A percentile compares a stretch with the other conserved stretches of the same genome.
Evolutionary conservation across 805 yeast species (phyloP).

Genomic region (Candida taoyuanica): DNA sequence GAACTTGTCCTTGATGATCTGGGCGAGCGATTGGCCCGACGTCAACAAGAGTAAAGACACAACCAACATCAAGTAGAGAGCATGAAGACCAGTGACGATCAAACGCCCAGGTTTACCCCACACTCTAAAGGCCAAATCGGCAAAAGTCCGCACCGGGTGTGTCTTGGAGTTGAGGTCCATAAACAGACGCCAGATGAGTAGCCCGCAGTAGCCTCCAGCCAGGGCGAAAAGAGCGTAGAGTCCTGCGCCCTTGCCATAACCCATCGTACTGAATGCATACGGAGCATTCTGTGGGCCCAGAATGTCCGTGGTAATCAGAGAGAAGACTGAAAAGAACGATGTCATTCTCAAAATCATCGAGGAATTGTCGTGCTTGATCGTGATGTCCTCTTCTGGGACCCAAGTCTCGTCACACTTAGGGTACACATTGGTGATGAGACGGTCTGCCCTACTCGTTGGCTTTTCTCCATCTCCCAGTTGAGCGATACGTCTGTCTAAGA

Average conservation of each 20-base stretch:
- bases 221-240: constrained; percentile 38
- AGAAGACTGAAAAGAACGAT: constrained; percentile 33
- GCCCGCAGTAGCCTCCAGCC: constrained; percentile 40
- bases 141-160: constrained; percentile 39
- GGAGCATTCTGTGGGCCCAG: constrained; percentile 45
- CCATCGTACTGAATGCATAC: constrained; percentile 39
- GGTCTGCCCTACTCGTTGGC: constrained; percentile 1
- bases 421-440: not conserved
- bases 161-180: constrained; percentile 37
- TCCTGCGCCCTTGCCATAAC: constrained; percentile 42
- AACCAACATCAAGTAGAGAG: constrained; percentile 39
- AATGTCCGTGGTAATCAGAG: constrained; percentile 44
- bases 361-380: constrained; percentile 4
- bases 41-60: constrained; percentile 39
- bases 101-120: constrained; percentile 32
- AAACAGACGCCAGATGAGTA: constrained; percentile 33
- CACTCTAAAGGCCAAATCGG: constrained; percentile 38
- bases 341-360: constrained; percentile 10
- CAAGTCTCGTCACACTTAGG: constrained; percentile 4
- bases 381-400: constrained; percentile 8
- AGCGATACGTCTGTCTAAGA: constrained; percentile 1
- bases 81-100: constrained; percentile 35
- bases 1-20: constrained; percentile 31
- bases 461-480: not conserved
- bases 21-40: constrained; percentile 40